Conservation (phyloP, 257 asterid species). For the Fraxinus americana region DNA sequence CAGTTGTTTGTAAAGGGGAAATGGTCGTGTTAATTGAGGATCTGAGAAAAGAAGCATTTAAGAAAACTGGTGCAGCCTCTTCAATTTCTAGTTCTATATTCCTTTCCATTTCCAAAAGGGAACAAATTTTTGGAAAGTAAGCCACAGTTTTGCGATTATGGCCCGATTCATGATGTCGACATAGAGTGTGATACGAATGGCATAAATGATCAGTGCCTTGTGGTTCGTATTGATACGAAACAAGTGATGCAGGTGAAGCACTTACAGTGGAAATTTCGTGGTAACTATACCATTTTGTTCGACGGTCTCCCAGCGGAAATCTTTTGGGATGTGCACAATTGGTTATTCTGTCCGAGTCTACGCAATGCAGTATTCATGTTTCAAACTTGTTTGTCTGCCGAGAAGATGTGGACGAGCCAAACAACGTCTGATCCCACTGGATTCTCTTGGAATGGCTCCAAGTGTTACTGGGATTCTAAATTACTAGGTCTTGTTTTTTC, state of each 20-base stretch:
- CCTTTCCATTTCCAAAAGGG: conserved; percentile 43
- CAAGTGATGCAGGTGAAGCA: conserved; percentile 49
- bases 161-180: conserved; percentile 38
- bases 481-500: conserved; percentile 44
- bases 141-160: conserved; percentile 40
- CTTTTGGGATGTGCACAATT: conserved; percentile 54
- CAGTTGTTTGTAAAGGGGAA: conserved; percentile 42
- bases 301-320: conserved; percentile 40
- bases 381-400: conserved; percentile 41
- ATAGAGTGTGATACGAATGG: conserved; percentile 51
- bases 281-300: conserved; percentile 46
- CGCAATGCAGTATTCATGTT: conserved; percentile 53
- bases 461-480: conserved; percentile 41
- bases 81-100: conserved; percentile 38
- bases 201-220: conserved; percentile 36
- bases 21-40: conserved; percentile 49
- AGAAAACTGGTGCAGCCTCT: too few species aligned
- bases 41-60: conserved; percentile 45
- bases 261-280: conserved; percentile 51
- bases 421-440: conserved; percentile 37
- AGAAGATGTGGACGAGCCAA: conserved; percentile 52
- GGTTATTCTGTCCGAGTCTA: conserved; percentile 42
- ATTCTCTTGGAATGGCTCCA: conserved; percentile 45
- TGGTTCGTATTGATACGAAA: conserved; percentile 42
- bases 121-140: conserved; percentile 47